Percentiles rank a stretch among this genome's conserved stretches.
phyloP scores from a whole-genome alignment of 176 grass and related monocot species.

The Hsuehochloa calcarea region DNA sequence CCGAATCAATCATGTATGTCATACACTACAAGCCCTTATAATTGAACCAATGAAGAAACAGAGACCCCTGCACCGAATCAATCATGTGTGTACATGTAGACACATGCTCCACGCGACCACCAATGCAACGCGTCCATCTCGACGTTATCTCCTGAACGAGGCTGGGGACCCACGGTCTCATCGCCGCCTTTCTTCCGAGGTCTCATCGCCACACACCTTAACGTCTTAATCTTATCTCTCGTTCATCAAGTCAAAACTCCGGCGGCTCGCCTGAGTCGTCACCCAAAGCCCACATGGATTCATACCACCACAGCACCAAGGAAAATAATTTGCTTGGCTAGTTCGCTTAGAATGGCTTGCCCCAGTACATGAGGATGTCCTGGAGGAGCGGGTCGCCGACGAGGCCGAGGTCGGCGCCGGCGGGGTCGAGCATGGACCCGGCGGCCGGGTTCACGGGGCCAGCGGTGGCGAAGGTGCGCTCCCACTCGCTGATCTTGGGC shows the following conservation, averaged over 20 bases:
- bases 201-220: background rate
- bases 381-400: conserved; percentile 75
- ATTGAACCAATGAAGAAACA: conserved; percentile 47
- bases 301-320: background rate
- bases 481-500: conserved; percentile 87
- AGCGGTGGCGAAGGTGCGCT: conserved; percentile 56
- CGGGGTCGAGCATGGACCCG: conserved; percentile 42
- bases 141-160: background rate
- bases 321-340: background rate
- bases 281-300: background rate
- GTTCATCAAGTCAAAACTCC: background rate
- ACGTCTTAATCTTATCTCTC: background rate
- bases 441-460: conserved; percentile 41
- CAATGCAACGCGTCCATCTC: background rate
- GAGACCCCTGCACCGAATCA: conserved; percentile 34
- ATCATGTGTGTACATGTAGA: conserved; percentile 14
- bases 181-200: conserved; percentile 37
- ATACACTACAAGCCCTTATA: too few relatives aligned
- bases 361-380: conserved; percentile 92
- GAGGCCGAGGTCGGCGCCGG: background rate
- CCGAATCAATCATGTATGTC: conserved; percentile 34
- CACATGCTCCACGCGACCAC: background rate
- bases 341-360: conserved; percentile 68
- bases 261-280: conserved; percentile 55
- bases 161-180: conserved; percentile 47